These are phyloP conservation scores for Auriscalpium vulgare DNA, from an alignment of 768 basidiomycete species.

Conservation along the genomic window DNA sequence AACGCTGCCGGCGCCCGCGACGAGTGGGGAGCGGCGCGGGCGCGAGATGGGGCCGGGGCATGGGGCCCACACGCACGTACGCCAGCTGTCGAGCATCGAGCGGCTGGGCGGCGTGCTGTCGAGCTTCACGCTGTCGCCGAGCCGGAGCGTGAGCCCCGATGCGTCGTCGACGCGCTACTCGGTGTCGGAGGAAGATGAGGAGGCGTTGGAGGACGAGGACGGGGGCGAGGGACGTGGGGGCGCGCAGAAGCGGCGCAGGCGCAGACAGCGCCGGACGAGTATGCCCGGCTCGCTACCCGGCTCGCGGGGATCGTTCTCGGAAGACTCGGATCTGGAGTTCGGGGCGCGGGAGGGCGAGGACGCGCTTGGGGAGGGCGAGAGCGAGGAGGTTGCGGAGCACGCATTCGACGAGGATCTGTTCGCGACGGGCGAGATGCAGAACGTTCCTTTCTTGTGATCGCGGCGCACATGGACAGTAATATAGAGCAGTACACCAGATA, in stretches of 20 bases:
- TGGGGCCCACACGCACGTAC: slow-evolving; percentile 32
- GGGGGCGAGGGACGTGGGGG: slow-evolving; percentile 14
- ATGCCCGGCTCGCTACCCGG: slow-evolving; percentile 76
- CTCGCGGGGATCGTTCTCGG: slow-evolving; percentile 18
- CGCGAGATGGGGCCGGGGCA: slow-evolving; percentile 5
- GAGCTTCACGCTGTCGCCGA: slow-evolving; percentile 37
- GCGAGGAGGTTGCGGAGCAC: slow-evolving; percentile 60
- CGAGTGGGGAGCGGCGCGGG: slow-evolving; percentile 9
- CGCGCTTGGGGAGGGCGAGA: slow-evolving; percentile 30
- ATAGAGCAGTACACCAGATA: background rate
- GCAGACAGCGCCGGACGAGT: slow-evolving; percentile 65
- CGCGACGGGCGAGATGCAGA: slow-evolving; percentile 79
- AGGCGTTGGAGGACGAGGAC: slow-evolving; percentile 24
- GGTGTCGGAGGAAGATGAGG: slow-evolving; percentile 38
- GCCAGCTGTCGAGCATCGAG: slow-evolving; percentile 75
- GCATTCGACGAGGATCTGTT: slow-evolving; percentile 75
- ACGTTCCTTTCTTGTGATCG: slow-evolving; percentile 53
- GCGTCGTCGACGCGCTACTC: slow-evolving; percentile 45
- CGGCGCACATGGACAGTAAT: background rate
- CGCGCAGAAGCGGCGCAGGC: slow-evolving; percentile 32
- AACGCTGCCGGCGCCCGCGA: slow-evolving; percentile 26
- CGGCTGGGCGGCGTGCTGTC: slow-evolving; percentile 52
- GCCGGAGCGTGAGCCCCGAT: slow-evolving; percentile 35
- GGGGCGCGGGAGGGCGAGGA: slow-evolving; percentile 20
- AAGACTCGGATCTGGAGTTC: slow-evolving; percentile 40